Evolutionary conservation across 371 early-diverging fungal species (phyloP), one percentile per base, ranked within the genome.

Genomic region (Zopfochytrium polystomum): DNA sequence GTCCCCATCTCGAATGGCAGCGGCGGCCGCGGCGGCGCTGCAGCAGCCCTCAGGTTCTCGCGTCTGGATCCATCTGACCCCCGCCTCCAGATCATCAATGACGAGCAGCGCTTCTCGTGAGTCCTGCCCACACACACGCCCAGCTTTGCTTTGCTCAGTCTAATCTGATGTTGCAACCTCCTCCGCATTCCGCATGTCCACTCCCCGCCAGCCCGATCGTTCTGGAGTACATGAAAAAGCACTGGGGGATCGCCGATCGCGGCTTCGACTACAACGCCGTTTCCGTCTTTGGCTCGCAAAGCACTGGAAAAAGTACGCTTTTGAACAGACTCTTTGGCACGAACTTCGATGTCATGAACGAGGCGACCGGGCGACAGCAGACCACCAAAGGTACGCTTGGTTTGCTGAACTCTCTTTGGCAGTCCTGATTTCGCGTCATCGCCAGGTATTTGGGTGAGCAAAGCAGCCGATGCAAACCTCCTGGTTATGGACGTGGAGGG

Each of bases 401-500:
- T 30, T 9, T 20, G 49, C 22, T 49, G 9, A 23, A 49, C 9
- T 18, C 11, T 42, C 42, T 42, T 42, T 13, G n/a, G 11, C 13
- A 42, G 11, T 42, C n/a, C 11, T 13, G n/a, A 42, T n/a, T 42
- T 42, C 13, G 42, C 42, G n/a, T 13, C n/a, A 29, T 43, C 5
- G 26, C n/a, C 52, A 78, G 88, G 87, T 55, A 95, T 98, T 66
- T 96, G 98, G 97, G 84, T 90, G 55, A 87, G 89, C 67, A 88
- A 90, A 65, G 92, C 91, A 35, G 59, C 69, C 20, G 82, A 82
- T 53, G 83, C 85, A 29, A 84, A 86, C 63, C 84, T 93, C 18
- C 79, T 98, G 31, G 89, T 98, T 46, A 85, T 96, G 85, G 99
- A 98, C 75, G 99, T 98, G 3, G 99, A 98, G 70, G 99, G 99